Evolutionary conservation across 495 filamentous ascomycete genomes (phyloP).

Genomic region (Barbatosphaeria neglecta): DNA sequence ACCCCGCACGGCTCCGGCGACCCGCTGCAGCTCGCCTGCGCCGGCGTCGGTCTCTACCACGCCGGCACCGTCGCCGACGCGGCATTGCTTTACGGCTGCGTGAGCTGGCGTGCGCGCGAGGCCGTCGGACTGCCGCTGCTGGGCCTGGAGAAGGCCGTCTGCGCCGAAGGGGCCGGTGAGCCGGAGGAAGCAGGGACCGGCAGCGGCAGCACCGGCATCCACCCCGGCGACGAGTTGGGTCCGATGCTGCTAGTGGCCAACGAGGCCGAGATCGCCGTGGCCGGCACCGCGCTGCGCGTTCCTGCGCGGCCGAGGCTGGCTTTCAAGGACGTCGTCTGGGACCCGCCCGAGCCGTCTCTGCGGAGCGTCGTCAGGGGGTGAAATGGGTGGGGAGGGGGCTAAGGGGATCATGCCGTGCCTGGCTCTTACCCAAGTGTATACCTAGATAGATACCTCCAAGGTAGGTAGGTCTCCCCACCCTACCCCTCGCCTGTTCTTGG

Average conservation of each 20-base stretch:
- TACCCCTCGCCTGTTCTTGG: too few species aligned
- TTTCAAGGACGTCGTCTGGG: neutral
- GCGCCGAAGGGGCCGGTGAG: neutral
- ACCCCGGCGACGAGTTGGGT: neutral
- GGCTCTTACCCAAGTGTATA: too few species aligned
- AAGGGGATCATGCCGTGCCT: neutral
- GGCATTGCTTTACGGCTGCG: slow-evolving; percentile 49
- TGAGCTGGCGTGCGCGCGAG: slow-evolving; percentile 44
- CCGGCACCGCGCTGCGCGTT: neutral
- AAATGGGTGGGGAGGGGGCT: neutral
- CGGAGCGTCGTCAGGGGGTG: neutral
- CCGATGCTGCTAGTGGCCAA: neutral
- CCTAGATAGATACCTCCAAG: too few species aligned
- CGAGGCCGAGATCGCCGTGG: neutral
- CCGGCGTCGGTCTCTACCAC: slow-evolving; percentile 58
- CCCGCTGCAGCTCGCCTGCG: slow-evolving; percentile 50
- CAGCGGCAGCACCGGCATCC: neutral
- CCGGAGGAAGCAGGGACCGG: neutral
- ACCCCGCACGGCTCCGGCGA: slow-evolving; percentile 66
- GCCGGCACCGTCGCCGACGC: slow-evolving; percentile 49
- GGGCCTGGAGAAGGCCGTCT: neutral
- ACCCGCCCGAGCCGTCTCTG: neutral
- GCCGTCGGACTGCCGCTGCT: slow-evolving; percentile 24
- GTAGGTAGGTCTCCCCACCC: too few species aligned
- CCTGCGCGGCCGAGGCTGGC: neutral